These are phyloP conservation scores for Sequoia sempervirens DNA, from an alignment of 75 land plant species.

Conservation along the genomic window DNA sequence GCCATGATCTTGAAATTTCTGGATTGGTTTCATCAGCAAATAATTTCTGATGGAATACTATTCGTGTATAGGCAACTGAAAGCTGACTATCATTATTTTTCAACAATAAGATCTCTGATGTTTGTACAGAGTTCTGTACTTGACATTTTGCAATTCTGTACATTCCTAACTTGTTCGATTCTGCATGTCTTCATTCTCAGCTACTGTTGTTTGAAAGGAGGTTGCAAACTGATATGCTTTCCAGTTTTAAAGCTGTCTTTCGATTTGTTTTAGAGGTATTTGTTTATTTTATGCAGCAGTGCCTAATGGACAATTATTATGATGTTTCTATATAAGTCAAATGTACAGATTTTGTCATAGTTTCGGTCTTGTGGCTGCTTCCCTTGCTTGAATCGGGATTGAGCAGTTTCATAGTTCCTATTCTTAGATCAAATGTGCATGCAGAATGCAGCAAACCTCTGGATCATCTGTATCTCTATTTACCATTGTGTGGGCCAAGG, in stretches of 20 bases:
- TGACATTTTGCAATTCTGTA: not conserved
- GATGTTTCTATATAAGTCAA: not conserved
- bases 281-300: not conserved
- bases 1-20: not conserved
- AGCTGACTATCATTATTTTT: not conserved
- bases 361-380: not conserved
- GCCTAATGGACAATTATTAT: not conserved
- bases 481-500: not conserved
- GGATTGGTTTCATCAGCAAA: not conserved
- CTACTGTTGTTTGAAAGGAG: not conserved
- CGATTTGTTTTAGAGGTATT: not conserved
- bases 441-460: not conserved
- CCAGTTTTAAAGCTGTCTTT: not conserved
- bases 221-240: not conserved
- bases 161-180: not conserved
- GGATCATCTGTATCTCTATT: not conserved
- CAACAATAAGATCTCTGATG: not conserved
- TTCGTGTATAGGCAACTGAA: not conserved
- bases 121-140: conserved; percentile 1
- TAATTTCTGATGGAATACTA: not conserved
- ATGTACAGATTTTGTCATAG: not conserved
- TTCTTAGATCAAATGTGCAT: not conserved
- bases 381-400: not conserved
- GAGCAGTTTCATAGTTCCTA: not conserved
- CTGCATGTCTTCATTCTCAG: not conserved